phyloP scores from a whole-genome alignment of 495 filamentous ascomycete species.

The Neurospora terricola region DNA sequence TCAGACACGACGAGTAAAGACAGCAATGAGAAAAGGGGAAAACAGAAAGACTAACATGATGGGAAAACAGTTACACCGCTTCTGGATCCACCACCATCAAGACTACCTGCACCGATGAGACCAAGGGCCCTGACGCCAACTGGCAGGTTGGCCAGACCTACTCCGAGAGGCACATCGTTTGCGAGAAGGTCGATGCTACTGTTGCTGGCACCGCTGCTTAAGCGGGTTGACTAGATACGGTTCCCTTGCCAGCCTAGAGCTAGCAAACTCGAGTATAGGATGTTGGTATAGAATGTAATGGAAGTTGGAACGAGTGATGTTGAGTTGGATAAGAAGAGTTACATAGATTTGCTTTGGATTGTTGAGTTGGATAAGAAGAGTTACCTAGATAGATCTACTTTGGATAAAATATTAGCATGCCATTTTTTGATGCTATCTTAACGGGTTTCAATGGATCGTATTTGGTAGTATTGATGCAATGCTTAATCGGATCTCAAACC shows the following conservation, averaged over 20 bases:
- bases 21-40: not conserved
- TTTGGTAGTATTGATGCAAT: not conserved
- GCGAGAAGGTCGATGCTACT: constrained; percentile 16
- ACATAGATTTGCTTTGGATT: not conserved
- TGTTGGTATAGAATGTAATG: not conserved
- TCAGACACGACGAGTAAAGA: too few relatives aligned
- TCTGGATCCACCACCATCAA: constrained; percentile 22
- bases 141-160: constrained; percentile 33
- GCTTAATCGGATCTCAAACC: not conserved
- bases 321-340: not conserved
- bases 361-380: not conserved
- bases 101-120: constrained; percentile 26
- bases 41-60: not conserved
- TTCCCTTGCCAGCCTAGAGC: not conserved
- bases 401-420: not conserved
- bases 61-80: constrained; percentile 24
- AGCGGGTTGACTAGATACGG: not conserved
- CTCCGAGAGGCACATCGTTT: constrained; percentile 23
- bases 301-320: not conserved
- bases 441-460: not conserved
- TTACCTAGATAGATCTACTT: not conserved
- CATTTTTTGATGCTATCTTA: not conserved
- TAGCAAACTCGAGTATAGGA: not conserved
- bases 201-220: constrained; percentile 27
- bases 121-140: constrained; percentile 25